Evolutionary conservation across 352 stramenopile genomes (phyloP), one percentile per base, ranked within the genome.

Genomic region (Globisporangium echinulatum): DNA sequence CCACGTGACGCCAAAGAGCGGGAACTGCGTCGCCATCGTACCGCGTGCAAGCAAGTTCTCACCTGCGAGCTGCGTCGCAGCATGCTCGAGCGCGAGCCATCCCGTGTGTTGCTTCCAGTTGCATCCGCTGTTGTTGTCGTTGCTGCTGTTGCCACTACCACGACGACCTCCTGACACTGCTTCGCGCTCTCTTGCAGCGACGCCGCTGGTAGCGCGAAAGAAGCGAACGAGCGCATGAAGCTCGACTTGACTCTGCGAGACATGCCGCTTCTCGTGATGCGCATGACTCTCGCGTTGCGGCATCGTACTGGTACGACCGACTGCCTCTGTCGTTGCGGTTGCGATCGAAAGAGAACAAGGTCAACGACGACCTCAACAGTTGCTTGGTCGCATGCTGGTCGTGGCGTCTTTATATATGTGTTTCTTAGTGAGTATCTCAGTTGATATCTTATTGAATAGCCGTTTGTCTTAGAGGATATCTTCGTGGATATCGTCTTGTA

Each of bases 1-100:
- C 76, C 79, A 91, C 11, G 68, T 69, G 8, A 84, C 66, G 0
- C 79, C 77, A 36, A 66, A 71, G 1, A 87, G 61, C 1, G 68
- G 51, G 19, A 86, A 75, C 56, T 66, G 62, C 2, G 56, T 61
- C 39, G 74, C 66, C 51, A 86, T 77, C 9, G 70, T 56, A 2
- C 65, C 70, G 36, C 63, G 49, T 42, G 67, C 40, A 2, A 73
- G 17, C 33, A 75, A 47, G 38, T 52, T 54, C 14, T 75, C 70
- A 14, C 54, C 46, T 0, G 59, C 62, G 33, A 69, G 58, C 43
- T 66, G 44, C 3, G 67, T 56, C 9, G 64, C 59, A 10, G 67
- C 64, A 1, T 52, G 14, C 42, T 59, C 59, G 0, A 85, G 53
- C 38, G 64, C 64, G 0, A 63, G 40, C 73, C 77, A 89, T 19